These are phyloP conservation scores for Cryptococcus depauperatus DNA, from an alignment of 1,284 basidiomycete genomes.

Conservation along the genomic window DNA sequence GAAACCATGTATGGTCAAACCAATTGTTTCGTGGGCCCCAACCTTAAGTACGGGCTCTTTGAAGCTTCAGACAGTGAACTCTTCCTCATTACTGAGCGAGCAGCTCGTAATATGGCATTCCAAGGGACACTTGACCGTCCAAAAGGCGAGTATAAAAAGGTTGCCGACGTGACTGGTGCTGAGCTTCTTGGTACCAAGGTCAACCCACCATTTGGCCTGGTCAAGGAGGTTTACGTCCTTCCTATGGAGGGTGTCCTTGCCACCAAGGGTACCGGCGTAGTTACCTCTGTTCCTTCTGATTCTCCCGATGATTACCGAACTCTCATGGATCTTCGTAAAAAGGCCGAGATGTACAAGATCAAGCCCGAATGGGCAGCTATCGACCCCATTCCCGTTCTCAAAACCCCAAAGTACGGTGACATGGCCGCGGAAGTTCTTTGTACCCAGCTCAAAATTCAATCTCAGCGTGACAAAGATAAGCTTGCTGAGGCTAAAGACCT, in stretches of 20 bases:
- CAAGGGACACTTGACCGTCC: slow-evolving; percentile 68
- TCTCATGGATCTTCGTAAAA: slow-evolving; percentile 87
- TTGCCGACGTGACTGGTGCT: slow-evolving; percentile 68
- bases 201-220: slow-evolving; percentile 74
- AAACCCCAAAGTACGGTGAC: slow-evolving; percentile 83
- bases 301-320: slow-evolving; percentile 96
- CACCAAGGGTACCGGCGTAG: slow-evolving; percentile 97
- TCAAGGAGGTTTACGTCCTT: slow-evolving; percentile 84
- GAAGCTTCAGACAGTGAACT: slow-evolving; percentile 76
- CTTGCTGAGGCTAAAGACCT: slow-evolving; percentile 95
- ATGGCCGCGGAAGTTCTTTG: slow-evolving; percentile 82
- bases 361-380: slow-evolving; percentile 79
- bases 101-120: slow-evolving; percentile 96
- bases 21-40: slow-evolving; percentile 90
- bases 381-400: slow-evolving; percentile 81
- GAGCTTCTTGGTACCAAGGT: slow-evolving; percentile 84
- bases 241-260: slow-evolving; percentile 97
- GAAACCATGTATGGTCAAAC: slow-evolving; percentile 99
- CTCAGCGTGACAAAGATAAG: slow-evolving; percentile 86
- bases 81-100: slow-evolving; percentile 80
- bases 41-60: slow-evolving; percentile 88
- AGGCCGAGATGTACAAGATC: slow-evolving; percentile 94
- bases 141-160: slow-evolving; percentile 62
- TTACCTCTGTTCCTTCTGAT: slow-evolving; percentile 96
- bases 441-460: slow-evolving; percentile 88